A percentile compares a stretch with the other conserved stretches of the same genome.
Evolutionary conservation across 2,329 filamentous ascomycete species (phyloP).

Genomic region (Colletotrichum sp.): DNA sequence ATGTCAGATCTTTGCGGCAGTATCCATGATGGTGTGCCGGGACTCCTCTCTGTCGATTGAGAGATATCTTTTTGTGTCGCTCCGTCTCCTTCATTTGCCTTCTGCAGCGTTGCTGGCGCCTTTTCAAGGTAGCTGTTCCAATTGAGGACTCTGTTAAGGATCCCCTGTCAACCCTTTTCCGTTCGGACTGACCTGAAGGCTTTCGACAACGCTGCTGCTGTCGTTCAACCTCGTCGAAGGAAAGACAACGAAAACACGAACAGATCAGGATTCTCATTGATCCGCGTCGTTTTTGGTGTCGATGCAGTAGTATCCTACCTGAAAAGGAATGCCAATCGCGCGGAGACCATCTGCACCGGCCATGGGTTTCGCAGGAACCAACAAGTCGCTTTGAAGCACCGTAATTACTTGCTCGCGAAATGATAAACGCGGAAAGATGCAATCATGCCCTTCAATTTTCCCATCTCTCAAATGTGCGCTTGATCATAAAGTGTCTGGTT

Average conservation of each 20-base stretch:
- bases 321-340: not conserved
- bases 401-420: not conserved
- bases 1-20: not conserved
- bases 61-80: not conserved
- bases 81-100: not conserved
- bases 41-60: not conserved
- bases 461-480: no score
- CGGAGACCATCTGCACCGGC: not conserved
- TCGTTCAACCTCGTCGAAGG: not conserved
- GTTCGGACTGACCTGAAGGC: not conserved
- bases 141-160: not conserved
- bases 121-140: not conserved
- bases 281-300: not conserved
- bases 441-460: no score
- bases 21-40: not conserved
- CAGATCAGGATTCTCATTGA: not conserved
- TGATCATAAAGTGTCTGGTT: no score
- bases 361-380: not conserved
- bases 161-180: not conserved
- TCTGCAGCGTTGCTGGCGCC: not conserved
- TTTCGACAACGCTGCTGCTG: not conserved
- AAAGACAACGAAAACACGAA: not conserved
- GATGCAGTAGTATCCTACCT: not conserved
- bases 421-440: not conserved
- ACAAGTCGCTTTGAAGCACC: not conserved